Evolutionary conservation across 331 rosid genomes (phyloP), one percentile per base, ranked within the genome.

Genomic region (Rosa hybrid): DNA sequence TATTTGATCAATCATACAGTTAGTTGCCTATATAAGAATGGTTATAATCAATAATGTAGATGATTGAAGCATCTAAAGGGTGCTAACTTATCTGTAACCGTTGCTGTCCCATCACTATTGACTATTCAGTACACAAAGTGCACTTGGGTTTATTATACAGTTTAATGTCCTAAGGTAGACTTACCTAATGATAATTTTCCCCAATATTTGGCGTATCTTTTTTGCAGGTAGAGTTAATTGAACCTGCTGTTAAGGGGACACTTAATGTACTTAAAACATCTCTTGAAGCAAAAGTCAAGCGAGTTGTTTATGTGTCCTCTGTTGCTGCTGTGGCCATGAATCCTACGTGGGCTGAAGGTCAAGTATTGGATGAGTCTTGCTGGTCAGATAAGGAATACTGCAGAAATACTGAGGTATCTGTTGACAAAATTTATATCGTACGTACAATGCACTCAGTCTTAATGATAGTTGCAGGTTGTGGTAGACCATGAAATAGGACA

Each of bases 331-430:
- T 91, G 76, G 0, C 0, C 7, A 0, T 80, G 71, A 83, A 76
- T 78, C 96, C 96, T 0, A 68, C 59, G 17, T 86, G 89, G 75
- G 80, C 91, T 1, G 76, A 70, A 49, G 92, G 76, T 80, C 85
- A 69, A 80, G 81, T 86, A 20, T 71, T 92, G 30, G 94, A 92
- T 78, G 98, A 95, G 83, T 79, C 89, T 69, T 89, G 75, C 80
- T 95, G 97, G 98, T 90, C 98, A 12, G 98, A 92, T 78, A 90
- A 71, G 89, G 94, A 92, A 50, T 88, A 85, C 80, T 92, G 96
- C 89, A 80, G n/a, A 81, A 73, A 80, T 17, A 92, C 87, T 11
- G n/a, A 89, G 94, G 98, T 94, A 57, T 12, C 10, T 56, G 4
- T 13, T 63, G 20, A 27, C 3, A 27, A 63, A 63, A 12, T 63